phyloP scores from a whole-genome alignment of 179 eudicot species.

The Patellifolia procumbens region DNA sequence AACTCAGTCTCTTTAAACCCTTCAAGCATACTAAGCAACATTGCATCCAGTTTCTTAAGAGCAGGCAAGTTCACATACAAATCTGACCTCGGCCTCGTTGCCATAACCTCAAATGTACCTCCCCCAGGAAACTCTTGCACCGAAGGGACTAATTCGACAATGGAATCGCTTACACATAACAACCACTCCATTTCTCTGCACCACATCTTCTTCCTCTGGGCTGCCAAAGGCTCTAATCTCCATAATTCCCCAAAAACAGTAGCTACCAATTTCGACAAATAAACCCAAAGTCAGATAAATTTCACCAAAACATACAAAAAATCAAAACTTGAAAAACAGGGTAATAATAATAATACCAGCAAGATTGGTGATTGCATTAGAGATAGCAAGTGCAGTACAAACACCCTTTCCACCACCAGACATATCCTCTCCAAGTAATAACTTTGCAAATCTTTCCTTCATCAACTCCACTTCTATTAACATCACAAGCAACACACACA shows the following conservation, averaged over 20 bases:
- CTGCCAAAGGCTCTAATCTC: constrained; percentile 85
- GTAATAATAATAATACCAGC: constrained; percentile 49
- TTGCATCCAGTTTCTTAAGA: constrained; percentile 80
- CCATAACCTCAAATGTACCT: constrained; percentile 85
- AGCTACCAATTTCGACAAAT: constrained; percentile 38
- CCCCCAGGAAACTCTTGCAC: constrained; percentile 73
- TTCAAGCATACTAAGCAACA: constrained; percentile 82
- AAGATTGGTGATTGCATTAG: constrained; percentile 92
- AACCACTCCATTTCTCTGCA: constrained; percentile 93
- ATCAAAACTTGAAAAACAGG: neutral
- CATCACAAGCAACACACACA: neutral
- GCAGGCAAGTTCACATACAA: constrained; percentile 87
- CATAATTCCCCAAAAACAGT: constrained; percentile 91
- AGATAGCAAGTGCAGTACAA: constrained; percentile 88
- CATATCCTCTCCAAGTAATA: constrained; percentile 95
- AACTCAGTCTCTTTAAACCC: constrained; percentile 85
- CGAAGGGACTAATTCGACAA: constrained; percentile 89
- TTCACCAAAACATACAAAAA: neutral
- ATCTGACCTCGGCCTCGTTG: constrained; percentile 72
- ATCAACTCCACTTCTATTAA: constrained; percentile 78
- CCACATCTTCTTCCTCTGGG: constrained; percentile 80
- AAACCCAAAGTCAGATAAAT: constrained; percentile 17
- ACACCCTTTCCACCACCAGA: constrained; percentile 98
- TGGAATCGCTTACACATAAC: constrained; percentile 79
- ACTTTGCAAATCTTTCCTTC: constrained; percentile 98